These are phyloP conservation scores for Myxozyma nipponensis DNA, from an alignment of 805 yeast species.

Conservation along the genomic window DNA sequence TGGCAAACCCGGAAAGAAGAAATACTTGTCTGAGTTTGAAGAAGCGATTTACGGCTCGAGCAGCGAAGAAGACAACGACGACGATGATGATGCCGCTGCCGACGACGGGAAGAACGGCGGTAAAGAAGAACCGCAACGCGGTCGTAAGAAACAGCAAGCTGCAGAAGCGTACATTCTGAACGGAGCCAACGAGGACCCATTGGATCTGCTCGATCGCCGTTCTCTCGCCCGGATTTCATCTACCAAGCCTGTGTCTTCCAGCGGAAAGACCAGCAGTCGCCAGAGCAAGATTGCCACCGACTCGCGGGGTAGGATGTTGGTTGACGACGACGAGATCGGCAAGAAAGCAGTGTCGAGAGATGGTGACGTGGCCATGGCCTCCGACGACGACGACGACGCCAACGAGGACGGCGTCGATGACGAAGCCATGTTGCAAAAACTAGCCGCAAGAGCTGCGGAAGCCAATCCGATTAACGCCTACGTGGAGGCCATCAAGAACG, in stretches of 20 bases:
- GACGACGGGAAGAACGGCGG: conserved; percentile 20
- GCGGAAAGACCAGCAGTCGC: conserved; percentile 40
- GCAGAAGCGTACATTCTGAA: conserved; percentile 63
- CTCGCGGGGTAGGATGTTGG: conserved; percentile 64
- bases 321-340: conserved; percentile 42
- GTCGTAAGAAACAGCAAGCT: neutral
- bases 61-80: conserved; percentile 57
- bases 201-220: conserved; percentile 81
- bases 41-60: conserved; percentile 80
- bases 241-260: conserved; percentile 54
- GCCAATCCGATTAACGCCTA: conserved; percentile 79
- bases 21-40: conserved; percentile 82
- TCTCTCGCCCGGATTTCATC: conserved; percentile 86
- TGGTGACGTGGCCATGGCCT: neutral
- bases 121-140: conserved; percentile 13
- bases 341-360: conserved; percentile 23
- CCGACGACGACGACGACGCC: too few species aligned
- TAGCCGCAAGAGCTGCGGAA: conserved; percentile 39
- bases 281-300: conserved; percentile 42
- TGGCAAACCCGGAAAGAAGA: conserved; percentile 37
- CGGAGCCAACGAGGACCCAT: conserved; percentile 54
- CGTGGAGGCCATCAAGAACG: conserved; percentile 87
- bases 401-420: conserved; percentile 41
- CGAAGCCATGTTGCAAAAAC: conserved; percentile 43
- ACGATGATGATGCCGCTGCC: conserved; percentile 46